phyloP scores from a whole-genome alignment of 2,329 filamentous ascomycete genomes.

The Talaromyces sp. region DNA sequence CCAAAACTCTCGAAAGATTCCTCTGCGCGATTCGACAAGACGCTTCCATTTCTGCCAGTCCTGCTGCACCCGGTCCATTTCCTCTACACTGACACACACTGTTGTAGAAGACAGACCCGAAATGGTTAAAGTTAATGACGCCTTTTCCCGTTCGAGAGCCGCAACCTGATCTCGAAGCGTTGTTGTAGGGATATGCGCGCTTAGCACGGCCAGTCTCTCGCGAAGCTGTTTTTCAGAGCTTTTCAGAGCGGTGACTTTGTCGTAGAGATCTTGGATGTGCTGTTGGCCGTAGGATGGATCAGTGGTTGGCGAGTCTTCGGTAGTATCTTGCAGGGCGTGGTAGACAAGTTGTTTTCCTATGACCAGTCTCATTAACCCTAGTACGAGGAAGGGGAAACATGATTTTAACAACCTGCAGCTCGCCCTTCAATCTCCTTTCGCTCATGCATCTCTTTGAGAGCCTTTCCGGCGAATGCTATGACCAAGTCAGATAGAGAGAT shows the following conservation, averaged over 20 bases:
- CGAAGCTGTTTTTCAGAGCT: slow-evolving; percentile 48
- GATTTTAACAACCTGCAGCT: slow-evolving; percentile 40
- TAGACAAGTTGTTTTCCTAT: slow-evolving; percentile 61
- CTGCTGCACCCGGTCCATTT: slow-evolving; percentile 43
- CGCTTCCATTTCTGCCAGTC: slow-evolving; percentile 45
- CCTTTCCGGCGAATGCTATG: slow-evolving; percentile 54
- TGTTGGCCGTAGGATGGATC: slow-evolving; percentile 48
- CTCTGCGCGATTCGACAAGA: slow-evolving; percentile 39
- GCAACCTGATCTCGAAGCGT: slow-evolving; percentile 45
- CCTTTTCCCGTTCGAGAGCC: slow-evolving; percentile 43
- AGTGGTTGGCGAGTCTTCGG: slow-evolving; percentile 45
- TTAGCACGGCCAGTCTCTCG: slow-evolving; percentile 42
- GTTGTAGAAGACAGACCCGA: slow-evolving; percentile 8
- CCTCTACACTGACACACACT: slow-evolving; percentile 43
- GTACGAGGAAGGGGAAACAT: background rate
- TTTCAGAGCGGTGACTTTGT: slow-evolving; percentile 42
- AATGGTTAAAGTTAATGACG: slow-evolving; percentile 36
- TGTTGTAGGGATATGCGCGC: slow-evolving; percentile 46
- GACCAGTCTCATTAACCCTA: background rate
- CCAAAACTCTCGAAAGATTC: slow-evolving; percentile 51
- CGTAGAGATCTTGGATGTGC: slow-evolving; percentile 42
- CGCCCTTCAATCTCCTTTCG: slow-evolving; percentile 56
- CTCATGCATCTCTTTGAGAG: slow-evolving; percentile 60
- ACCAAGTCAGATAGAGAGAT: background rate
- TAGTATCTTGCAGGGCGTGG: slow-evolving; percentile 48